These are phyloP conservation scores for Allium fistulosum DNA, from an alignment of 106 monocot genomes.

Conservation along the genomic window DNA sequence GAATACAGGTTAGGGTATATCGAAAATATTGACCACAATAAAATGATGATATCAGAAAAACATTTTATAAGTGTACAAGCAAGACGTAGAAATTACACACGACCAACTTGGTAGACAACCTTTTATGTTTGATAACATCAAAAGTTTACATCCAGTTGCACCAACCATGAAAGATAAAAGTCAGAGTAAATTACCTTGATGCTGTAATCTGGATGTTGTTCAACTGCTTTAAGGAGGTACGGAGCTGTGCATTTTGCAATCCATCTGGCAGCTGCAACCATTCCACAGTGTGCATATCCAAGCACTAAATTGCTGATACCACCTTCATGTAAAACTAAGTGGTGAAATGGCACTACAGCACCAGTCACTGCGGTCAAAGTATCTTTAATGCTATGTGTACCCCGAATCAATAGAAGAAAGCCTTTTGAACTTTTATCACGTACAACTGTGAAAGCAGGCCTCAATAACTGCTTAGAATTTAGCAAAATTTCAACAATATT, in stretches of 20 bases:
- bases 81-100: no score
- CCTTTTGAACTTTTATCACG: conserved; percentile 49
- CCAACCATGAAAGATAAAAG: background rate
- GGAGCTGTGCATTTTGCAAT: conserved; percentile 44
- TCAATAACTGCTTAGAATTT: conserved; percentile 34
- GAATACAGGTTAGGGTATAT: background rate
- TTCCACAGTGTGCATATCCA: conserved; percentile 60
- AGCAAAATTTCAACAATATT: background rate
- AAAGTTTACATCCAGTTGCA: background rate
- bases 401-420: conserved; percentile 60
- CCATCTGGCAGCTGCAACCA: conserved; percentile 55
- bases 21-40: no score
- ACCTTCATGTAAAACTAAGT: conserved; percentile 27
- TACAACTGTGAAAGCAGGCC: conserved; percentile 56
- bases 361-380: conserved; percentile 63
- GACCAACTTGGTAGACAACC: no score
- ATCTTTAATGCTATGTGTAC: conserved; percentile 64
- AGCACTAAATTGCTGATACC: conserved; percentile 28
- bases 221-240: conserved; percentile 28
- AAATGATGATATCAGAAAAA: no score
- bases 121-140: background rate
- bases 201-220: conserved; percentile 27
- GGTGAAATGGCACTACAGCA: conserved; percentile 39
- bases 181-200: conserved; percentile 25
- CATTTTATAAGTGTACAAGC: no score